Evolutionary conservation across 2,329 filamentous ascomycete genomes (phyloP), one percentile per base, ranked within the genome.

Genomic region (Neopestalotiopsis sp.): DNA sequence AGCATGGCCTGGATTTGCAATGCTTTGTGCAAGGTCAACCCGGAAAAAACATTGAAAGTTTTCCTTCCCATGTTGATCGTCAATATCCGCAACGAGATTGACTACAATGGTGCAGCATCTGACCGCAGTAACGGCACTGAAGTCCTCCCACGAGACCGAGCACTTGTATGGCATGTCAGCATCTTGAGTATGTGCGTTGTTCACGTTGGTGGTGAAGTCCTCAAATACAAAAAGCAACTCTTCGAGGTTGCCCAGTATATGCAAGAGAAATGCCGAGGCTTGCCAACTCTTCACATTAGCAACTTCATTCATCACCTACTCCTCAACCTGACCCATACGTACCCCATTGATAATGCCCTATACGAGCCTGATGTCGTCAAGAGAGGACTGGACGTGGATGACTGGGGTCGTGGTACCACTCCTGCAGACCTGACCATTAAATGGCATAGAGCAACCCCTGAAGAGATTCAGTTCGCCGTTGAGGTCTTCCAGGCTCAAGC

Each of bases 1-100:
- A 95, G 96, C 7, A 98, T 99, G 92, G 96, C 97, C 1, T 99
- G 97, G 87, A 98, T 98, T 67, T 93, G 95, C 81, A 98, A 98
- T 80, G 93, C 94, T 0, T 86, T 99, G 30, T 97, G 96, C 86
- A 98, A 98, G 81, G 94, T 97, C 73, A 94, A 97, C 74, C 95
- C 97, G 0, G 91, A 95, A 78, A 98, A 98, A 83, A 94, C 96
- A 0, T 85, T 99, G 65, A 96, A 95, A 78, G 90, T 94, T 14
- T 92, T 99, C 67, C 87, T 99, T 40, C 96, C 96, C 1, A 94
- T 97, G 84, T 86, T 98, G 66, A 92, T 97, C 65, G 88, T 93
- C 78, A 95, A 94, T 68, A 99, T 99, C 72, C 93, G 95, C 71
- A 97, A 94, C 70, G 96, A 99, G 80, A 99, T 99, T 73, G 95